phyloP scores from a whole-genome alignment of 2,329 filamentous ascomycete species.

The Colletotrichum falcatum region DNA sequence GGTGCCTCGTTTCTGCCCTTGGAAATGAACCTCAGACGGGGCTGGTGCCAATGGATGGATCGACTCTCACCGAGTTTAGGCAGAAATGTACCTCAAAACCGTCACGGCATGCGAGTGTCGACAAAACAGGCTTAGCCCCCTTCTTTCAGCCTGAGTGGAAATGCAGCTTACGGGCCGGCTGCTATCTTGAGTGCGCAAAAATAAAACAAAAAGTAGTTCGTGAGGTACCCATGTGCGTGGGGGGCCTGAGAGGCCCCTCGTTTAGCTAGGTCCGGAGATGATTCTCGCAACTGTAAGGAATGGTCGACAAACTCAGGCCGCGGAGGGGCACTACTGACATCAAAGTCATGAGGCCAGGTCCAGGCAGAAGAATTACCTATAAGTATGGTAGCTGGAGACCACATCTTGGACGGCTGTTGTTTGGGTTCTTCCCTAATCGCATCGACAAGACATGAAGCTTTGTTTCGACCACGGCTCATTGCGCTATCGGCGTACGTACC shows the following conservation, averaged over 20 bases:
- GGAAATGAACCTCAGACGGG: conserved; percentile 11
- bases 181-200: not conserved
- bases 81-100: conserved; percentile 13
- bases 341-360: not conserved
- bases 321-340: too few relatives aligned
- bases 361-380: not conserved
- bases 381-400: not conserved
- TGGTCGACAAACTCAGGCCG: too few relatives aligned
- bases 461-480: not conserved
- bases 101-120: not conserved
- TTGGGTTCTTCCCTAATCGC: not conserved
- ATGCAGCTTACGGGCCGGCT: too few relatives aligned
- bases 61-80: conserved; percentile 13
- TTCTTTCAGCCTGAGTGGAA: not conserved
- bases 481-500: not conserved
- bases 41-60: not conserved
- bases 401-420: not conserved
- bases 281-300: not conserved
- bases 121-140: not conserved
- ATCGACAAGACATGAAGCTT: not conserved
- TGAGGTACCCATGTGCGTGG: not conserved
- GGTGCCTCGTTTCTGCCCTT: too few relatives aligned
- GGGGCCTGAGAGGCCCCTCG: not conserved
- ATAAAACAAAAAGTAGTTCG: not conserved
- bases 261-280: not conserved